These are phyloP conservation scores for Ogataea paraovalis DNA, from an alignment of 805 yeast genomes.

Conservation along the genomic window DNA sequence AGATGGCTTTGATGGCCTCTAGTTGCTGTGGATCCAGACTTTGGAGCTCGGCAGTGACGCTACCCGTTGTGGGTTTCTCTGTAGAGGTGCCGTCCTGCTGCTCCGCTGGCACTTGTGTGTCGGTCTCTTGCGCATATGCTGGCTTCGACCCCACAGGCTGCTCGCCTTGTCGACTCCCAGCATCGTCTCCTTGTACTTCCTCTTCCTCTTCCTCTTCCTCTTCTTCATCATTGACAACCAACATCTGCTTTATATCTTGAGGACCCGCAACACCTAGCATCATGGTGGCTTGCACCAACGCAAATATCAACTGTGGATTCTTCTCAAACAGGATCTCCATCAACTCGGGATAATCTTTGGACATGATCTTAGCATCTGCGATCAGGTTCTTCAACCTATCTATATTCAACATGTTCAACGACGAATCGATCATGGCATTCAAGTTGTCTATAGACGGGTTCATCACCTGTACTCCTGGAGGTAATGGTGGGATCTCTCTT, in stretches of 20 bases:
- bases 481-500: conserved; percentile 45
- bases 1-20: conserved; percentile 19
- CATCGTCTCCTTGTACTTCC: conserved; percentile 1
- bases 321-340: conserved; percentile 58
- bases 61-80: too few species aligned
- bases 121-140: too few species aligned
- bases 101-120: too few species aligned
- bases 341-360: conserved; percentile 50
- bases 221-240: too few species aligned
- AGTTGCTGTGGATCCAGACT: conserved; percentile 17
- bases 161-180: too few species aligned
- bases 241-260: conserved; percentile 20
- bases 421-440: conserved; percentile 41
- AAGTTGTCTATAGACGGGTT: conserved; percentile 26
- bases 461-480: conserved; percentile 44
- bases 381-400: conserved; percentile 45
- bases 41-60: conserved; percentile 4
- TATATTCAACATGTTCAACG: conserved; percentile 45
- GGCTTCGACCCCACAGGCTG: too few species aligned
- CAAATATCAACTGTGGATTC: conserved; percentile 80
- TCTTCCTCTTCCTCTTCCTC: not conserved
- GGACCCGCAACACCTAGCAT: conserved; percentile 30
- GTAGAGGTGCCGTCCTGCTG: too few species aligned
- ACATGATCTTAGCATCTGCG: conserved; percentile 56
- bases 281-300: conserved; percentile 70